These are phyloP conservation scores for Paraconiothyrium sp. DNA, from an alignment of 2,329 filamentous ascomycete genomes.

Conservation along the genomic window DNA sequence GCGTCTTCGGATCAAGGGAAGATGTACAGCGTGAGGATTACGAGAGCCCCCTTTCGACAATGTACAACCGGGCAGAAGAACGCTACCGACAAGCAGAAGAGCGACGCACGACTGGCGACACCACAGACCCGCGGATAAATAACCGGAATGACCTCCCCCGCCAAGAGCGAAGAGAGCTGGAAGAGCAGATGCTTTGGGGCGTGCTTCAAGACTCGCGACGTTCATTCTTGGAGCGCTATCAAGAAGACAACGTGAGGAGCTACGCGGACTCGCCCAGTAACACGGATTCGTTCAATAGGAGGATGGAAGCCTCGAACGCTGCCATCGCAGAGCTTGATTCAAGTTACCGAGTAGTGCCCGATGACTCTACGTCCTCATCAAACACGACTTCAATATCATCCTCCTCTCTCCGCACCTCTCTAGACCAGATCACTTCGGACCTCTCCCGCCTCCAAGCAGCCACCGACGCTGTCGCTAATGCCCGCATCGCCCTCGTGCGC, in stretches of 20 bases:
- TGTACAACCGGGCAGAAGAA: conserved; percentile 57
- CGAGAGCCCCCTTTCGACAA: conserved; percentile 58
- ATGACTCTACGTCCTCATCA: conserved; percentile 11
- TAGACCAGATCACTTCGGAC: conserved; percentile 30
- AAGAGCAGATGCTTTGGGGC: conserved; percentile 46
- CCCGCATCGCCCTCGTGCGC: conserved; percentile 27
- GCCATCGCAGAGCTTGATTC: background rate
- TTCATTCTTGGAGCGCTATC: conserved; percentile 22
- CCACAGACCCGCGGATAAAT: conserved; percentile 30
- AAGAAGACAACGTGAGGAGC: conserved; percentile 34
- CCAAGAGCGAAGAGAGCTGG: conserved; percentile 40
- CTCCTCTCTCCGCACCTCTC: conserved; percentile 27
- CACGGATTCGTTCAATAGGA: too few species aligned
- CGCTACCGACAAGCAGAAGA: conserved; percentile 56
- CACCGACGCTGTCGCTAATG: conserved; percentile 26
- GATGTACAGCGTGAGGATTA: conserved; percentile 59
- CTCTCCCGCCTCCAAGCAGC: conserved; percentile 30
- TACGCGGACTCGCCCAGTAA: conserved; percentile 17
- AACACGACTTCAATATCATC: conserved; percentile 13
- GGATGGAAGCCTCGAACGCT: background rate
- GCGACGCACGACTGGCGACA: conserved; percentile 34
- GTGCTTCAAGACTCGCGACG: conserved; percentile 40
- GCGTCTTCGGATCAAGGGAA: conserved; percentile 58
- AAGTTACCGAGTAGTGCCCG: background rate
- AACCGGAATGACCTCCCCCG: conserved; percentile 30